phyloP scores from a whole-genome alignment of 2,329 filamentous ascomycete genomes.

The Mariannaea sp. region DNA sequence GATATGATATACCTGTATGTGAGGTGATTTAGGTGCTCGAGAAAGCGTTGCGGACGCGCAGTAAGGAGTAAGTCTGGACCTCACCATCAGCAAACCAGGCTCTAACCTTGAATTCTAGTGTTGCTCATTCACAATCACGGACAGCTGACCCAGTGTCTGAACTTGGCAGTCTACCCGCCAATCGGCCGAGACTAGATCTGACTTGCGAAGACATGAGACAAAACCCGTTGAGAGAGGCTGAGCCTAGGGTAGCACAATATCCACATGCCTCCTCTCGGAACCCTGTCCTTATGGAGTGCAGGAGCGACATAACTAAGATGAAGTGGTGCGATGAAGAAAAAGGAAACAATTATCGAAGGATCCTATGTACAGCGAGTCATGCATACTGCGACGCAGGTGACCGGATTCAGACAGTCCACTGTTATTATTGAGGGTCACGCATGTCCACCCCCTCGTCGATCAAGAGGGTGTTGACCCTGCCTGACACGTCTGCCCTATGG shows the following conservation, averaged over 20 bases:
- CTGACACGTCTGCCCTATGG: background rate
- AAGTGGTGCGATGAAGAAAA: no score
- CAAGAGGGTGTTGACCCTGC: background rate
- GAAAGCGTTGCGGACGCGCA: no score
- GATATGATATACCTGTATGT: no score
- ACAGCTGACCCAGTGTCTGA: constrained; percentile 8
- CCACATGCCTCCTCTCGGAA: background rate
- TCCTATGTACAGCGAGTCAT: constrained; percentile 20
- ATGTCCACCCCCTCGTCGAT: background rate
- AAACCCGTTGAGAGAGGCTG: background rate
- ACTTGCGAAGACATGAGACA: background rate
- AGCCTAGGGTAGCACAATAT: background rate
- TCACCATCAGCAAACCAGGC: no score
- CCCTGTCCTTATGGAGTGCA: background rate
- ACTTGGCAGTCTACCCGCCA: constrained; percentile 9
- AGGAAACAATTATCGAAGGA: no score
- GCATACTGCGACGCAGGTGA: constrained; percentile 6
- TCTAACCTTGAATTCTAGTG: no score
- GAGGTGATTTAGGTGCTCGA: no score
- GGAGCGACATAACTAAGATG: no score
- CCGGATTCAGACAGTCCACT: background rate
- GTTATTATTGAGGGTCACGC: background rate
- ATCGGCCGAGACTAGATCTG: constrained; percentile 20
- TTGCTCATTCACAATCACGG: constrained; percentile 1
- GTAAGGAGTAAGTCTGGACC: no score